Percentiles rank a stretch among this genome's conserved stretches.
Evolutionary conservation across 768 basidiomycete genomes (phyloP).

Genomic region (Lactarius pseudohatsudake): DNA sequence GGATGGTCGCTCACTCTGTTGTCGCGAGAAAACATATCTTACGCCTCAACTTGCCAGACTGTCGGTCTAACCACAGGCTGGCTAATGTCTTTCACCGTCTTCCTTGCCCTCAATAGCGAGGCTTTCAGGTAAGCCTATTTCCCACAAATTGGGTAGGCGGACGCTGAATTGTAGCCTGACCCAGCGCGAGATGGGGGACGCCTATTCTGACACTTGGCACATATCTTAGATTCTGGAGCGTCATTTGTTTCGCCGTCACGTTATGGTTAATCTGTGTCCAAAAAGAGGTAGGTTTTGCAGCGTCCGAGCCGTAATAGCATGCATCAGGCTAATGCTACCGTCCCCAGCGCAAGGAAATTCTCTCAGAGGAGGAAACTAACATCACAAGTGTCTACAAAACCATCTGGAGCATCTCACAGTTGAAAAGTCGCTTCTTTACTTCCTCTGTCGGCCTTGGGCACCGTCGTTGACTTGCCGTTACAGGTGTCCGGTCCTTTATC

Average conservation of each 20-base stretch:
- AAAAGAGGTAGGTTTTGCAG: constrained; percentile 67
- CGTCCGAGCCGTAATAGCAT: background rate
- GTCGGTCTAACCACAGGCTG: constrained; percentile 95
- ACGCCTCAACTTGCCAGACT: constrained; percentile 97
- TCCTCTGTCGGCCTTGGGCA: background rate
- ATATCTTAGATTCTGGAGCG: constrained; percentile 84
- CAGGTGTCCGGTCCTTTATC: constrained; percentile 89
- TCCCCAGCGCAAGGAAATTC: constrained; percentile 67
- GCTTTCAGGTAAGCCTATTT: constrained; percentile 65
- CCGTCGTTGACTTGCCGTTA: constrained; percentile 10
- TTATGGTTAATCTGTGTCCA: constrained; percentile 84
- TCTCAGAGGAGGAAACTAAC: constrained; percentile 82
- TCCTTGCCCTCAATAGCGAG: constrained; percentile 94
- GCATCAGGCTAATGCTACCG: background rate
- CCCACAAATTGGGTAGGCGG: constrained; percentile 9
- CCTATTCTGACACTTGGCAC: constrained; percentile 68
- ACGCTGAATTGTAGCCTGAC: background rate
- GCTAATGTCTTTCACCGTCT: constrained; percentile 95
- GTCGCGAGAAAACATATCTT: constrained; percentile 91
- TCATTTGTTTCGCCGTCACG: constrained; percentile 82
- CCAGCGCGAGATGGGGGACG: constrained; percentile 73
- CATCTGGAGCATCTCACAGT: constrained; percentile 90
- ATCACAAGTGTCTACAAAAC: constrained; percentile 87
- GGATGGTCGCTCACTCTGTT: constrained; percentile 82
- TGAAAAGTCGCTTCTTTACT: constrained; percentile 70